These are phyloP conservation scores for Penicillium parvum DNA, from an alignment of 495 filamentous ascomycete species.

Conservation along the genomic window DNA sequence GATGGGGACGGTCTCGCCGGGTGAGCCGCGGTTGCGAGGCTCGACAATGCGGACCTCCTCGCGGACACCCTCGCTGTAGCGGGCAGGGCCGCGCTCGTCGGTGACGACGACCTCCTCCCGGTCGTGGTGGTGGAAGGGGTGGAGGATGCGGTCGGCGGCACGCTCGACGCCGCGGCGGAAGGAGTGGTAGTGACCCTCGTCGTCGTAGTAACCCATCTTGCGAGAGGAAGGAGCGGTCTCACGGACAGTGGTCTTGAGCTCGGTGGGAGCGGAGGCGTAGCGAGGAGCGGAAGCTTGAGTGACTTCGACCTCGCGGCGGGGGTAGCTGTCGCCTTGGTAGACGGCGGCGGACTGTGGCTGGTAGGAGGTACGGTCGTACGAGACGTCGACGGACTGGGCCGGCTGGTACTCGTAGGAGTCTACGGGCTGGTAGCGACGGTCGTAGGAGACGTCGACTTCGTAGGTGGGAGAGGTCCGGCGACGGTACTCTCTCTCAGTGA, in stretches of 20 bases:
- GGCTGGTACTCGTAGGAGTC: conserved; percentile 30
- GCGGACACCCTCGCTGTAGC: conserved; percentile 38
- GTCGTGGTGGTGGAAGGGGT: conserved; percentile 60
- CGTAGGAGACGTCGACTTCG: conserved; percentile 56
- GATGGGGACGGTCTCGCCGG: conserved; percentile 90
- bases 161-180: conserved; percentile 84
- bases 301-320: conserved; percentile 41
- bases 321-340: conserved; percentile 28
- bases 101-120: conserved; percentile 53
- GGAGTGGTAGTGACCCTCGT: conserved; percentile 92
- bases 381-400: conserved; percentile 21
- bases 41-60: conserved; percentile 52
- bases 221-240: conserved; percentile 38
- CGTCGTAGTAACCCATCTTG: conserved; percentile 99
- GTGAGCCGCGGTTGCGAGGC: conserved; percentile 43
- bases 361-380: conserved; percentile 29
- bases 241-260: conserved; percentile 39
- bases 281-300: conserved; percentile 45
- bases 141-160: conserved; percentile 74
- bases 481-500: conserved; percentile 82
- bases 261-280: conserved; percentile 35
- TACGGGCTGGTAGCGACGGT: conserved; percentile 43
- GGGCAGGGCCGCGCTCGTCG: conserved; percentile 39
- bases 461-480: conserved; percentile 68
- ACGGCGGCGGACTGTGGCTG: conserved; percentile 22